phyloP scores from a whole-genome alignment of 2,329 filamentous ascomycete species.

The Aureobasidium zeae region DNA sequence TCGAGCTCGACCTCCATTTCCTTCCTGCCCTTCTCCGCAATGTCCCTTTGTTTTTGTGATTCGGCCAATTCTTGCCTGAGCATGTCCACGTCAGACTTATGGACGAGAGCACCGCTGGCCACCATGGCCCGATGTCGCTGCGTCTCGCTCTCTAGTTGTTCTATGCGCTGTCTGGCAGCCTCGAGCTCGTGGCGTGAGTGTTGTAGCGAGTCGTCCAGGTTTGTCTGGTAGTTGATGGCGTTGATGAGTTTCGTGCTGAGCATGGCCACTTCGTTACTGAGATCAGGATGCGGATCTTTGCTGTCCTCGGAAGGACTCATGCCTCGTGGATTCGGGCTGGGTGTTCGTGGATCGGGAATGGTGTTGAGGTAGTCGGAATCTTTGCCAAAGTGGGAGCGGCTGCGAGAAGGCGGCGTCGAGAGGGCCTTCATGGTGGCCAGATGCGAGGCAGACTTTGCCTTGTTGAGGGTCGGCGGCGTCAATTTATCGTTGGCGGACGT shows the following conservation, averaged over 20 bases:
- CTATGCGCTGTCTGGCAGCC: slow-evolving; percentile 56
- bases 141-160: slow-evolving; percentile 58
- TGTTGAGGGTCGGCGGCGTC: background rate
- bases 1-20: slow-evolving; percentile 89
- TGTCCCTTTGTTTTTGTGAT: slow-evolving; percentile 33
- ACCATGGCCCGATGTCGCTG: slow-evolving; percentile 62
- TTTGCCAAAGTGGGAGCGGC: slow-evolving; percentile 10
- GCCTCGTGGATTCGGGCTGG: slow-evolving; percentile 16
- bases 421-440: slow-evolving; percentile 9
- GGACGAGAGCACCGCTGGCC: slow-evolving; percentile 64
- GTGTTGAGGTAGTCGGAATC: slow-evolving; percentile 18
- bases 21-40: slow-evolving; percentile 59
- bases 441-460: slow-evolving; percentile 13
- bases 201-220: slow-evolving; percentile 77
- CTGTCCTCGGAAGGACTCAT: slow-evolving; percentile 9
- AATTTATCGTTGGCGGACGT: slow-evolving; percentile 1
- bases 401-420: slow-evolving; percentile 3
- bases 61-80: slow-evolving; percentile 34
- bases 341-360: slow-evolving; percentile 18
- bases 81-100: slow-evolving; percentile 49
- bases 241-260: slow-evolving; percentile 94
- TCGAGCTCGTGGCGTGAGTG: slow-evolving; percentile 78
- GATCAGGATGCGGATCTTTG: slow-evolving; percentile 41
- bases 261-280: slow-evolving; percentile 71
- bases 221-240: slow-evolving; percentile 93